Percentiles rank a stretch among this genome's conserved stretches.
Conservation (phyloP, 1,284 basidiomycete species). For the Thelephora terrestris region DNA sequence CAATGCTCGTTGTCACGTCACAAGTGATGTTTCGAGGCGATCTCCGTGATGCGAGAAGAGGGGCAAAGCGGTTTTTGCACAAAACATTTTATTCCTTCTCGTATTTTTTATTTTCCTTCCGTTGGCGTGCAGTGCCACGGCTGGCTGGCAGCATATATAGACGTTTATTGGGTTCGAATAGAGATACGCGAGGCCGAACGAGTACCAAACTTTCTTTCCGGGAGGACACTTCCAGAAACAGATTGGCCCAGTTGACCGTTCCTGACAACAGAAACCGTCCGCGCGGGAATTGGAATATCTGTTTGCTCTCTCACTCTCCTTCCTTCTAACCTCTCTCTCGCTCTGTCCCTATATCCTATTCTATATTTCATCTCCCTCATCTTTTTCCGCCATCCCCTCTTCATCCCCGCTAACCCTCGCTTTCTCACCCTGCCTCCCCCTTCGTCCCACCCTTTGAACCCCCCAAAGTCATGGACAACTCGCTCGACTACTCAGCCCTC, state of each 20-base stretch:
- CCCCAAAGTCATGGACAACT: constrained; percentile 11
- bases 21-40: too few species aligned
- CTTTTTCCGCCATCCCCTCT: constrained; percentile 1
- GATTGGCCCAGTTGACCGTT: background rate
- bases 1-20: too few species aligned
- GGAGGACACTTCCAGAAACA: background rate
- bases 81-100: too few species aligned
- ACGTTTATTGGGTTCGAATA: too few species aligned
- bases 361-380: background rate
- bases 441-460: constrained; percentile 1
- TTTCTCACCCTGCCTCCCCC: background rate
- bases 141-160: too few species aligned
- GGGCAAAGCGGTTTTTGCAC: too few species aligned
- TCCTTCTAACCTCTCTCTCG: constrained; percentile 4
- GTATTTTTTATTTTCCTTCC: too few species aligned
- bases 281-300: background rate
- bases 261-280: constrained; percentile 1
- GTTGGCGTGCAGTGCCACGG: too few species aligned
- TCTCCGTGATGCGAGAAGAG: too few species aligned
- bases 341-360: constrained; percentile 2
- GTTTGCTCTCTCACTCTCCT: constrained; percentile 8
- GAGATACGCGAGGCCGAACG: too few species aligned
- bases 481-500: constrained; percentile 10
- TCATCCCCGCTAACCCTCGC: background rate
- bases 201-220: background rate